These are phyloP conservation scores for Phytophthora pseudosyringae DNA, from an alignment of 352 stramenopile species.

Conservation along the genomic window DNA sequence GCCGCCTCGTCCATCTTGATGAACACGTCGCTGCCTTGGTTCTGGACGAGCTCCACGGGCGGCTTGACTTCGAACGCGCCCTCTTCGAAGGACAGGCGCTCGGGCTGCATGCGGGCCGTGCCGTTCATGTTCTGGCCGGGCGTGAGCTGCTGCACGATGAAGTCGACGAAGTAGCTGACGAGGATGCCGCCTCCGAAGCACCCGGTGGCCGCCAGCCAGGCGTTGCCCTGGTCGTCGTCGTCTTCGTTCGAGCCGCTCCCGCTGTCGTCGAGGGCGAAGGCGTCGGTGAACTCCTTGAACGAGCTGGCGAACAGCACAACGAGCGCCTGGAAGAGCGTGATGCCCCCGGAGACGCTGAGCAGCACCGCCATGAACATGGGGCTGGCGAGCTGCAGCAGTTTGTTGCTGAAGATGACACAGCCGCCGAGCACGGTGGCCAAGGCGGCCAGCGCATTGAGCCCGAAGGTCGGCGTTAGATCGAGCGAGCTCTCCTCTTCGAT, in stretches of 20 bases:
- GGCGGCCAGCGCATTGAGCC: constrained; percentile 60
- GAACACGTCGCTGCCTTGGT: constrained; percentile 48
- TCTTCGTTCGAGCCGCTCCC: constrained; percentile 11
- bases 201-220: constrained; percentile 81
- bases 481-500: constrained; percentile 39
- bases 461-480: constrained; percentile 50
- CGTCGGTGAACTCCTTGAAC: constrained; percentile 48
- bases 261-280: constrained; percentile 35
- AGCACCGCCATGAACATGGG: constrained; percentile 62
- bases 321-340: constrained; percentile 83
- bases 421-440: constrained; percentile 68
- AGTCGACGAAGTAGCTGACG: constrained; percentile 60
- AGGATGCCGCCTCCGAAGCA: constrained; percentile 89
- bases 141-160: constrained; percentile 51
- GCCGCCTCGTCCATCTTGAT: constrained; percentile 55
- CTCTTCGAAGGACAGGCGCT: constrained; percentile 45
- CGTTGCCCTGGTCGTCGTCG: constrained; percentile 39
- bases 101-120: constrained; percentile 39
- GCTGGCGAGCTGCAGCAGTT: constrained; percentile 67
- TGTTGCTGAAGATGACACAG: constrained; percentile 75
- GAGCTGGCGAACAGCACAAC: constrained; percentile 68
- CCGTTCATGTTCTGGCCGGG: constrained; percentile 47
- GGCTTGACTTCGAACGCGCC: constrained; percentile 42
- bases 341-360: constrained; percentile 69
- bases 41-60: constrained; percentile 61